phyloP scores from a whole-genome alignment of 305 asterid species.

The Fraxinus greggii region DNA sequence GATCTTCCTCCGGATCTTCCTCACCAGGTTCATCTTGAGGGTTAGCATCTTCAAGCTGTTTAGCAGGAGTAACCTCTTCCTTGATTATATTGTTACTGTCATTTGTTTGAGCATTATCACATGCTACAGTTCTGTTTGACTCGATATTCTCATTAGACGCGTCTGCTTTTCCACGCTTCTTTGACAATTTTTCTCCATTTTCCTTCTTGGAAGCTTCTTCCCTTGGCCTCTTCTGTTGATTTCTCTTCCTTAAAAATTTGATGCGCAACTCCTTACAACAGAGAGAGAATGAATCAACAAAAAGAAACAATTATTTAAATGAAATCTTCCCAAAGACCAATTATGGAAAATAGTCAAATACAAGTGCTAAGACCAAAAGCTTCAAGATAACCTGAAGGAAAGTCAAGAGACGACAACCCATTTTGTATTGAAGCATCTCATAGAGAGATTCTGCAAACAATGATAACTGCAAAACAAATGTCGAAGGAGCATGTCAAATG shows the following conservation, averaged over 20 bases:
- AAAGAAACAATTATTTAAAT: background rate
- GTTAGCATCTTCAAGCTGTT: conserved; percentile 39
- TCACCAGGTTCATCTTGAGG: conserved; percentile 37
- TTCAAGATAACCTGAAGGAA: conserved; percentile 78
- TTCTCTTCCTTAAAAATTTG: conserved; percentile 56
- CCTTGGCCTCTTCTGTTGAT: conserved; percentile 69
- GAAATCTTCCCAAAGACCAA: background rate
- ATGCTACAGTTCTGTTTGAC: conserved; percentile 39
- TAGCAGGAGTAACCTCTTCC: conserved; percentile 40
- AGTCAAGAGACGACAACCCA: conserved; percentile 78
- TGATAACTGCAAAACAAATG: conserved; percentile 59
- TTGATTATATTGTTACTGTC: conserved; percentile 29
- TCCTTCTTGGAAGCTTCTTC: conserved; percentile 52
- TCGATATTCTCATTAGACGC: conserved; percentile 34
- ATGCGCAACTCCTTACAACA: conserved; percentile 62
- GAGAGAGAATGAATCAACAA: background rate
- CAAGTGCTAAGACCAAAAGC: conserved; percentile 7
- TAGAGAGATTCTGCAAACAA: conserved; percentile 82
- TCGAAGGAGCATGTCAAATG: conserved; percentile 5
- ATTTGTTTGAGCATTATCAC: conserved; percentile 26
- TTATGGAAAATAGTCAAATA: background rate
- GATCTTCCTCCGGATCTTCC: conserved; percentile 64
- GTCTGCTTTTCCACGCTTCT: conserved; percentile 43
- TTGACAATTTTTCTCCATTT: conserved; percentile 44
- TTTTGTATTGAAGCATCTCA: conserved; percentile 92